A percentile compares a stretch with the other conserved stretches of the same genome.
These are phyloP conservation scores for Nectriaceae sp. DNA, from an alignment of 2,329 filamentous ascomycete genomes.

Conservation along the genomic window DNA sequence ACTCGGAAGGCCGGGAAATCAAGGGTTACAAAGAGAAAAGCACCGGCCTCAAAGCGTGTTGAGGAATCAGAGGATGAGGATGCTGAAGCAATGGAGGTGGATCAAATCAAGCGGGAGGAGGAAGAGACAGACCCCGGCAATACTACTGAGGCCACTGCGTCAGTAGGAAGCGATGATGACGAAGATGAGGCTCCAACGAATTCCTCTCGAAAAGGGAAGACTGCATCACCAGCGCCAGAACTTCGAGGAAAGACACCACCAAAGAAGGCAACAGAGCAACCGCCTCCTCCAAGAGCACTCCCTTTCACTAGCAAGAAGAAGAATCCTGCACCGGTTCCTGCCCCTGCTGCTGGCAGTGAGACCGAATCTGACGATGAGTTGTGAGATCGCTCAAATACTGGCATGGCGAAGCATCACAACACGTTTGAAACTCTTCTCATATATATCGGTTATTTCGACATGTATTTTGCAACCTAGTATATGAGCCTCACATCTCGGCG, in stretches of 20 bases:
- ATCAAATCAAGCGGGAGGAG: conserved; percentile 36
- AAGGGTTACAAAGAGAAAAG: conserved; percentile 54
- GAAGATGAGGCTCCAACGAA: conserved; percentile 30
- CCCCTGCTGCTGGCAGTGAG: conserved; percentile 40
- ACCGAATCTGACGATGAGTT: conserved; percentile 60
- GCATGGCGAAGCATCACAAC: too few relatives aligned
- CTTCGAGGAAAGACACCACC: conserved; percentile 11
- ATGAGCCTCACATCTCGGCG: too few relatives aligned
- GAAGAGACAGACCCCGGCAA: conserved; percentile 44
- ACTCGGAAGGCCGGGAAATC: conserved; percentile 36
- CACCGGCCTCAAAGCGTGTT: conserved; percentile 36
- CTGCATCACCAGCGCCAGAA: conserved; percentile 3
- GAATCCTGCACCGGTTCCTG: conserved; percentile 23
- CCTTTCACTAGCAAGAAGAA: conserved; percentile 46
- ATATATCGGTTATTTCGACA: too few relatives aligned
- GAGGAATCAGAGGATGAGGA: conserved; percentile 47
- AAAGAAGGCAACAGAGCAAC: conserved; percentile 26
- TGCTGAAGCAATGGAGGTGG: conserved; percentile 54
- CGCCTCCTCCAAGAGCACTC: conserved; percentile 43
- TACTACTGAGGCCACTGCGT: conserved; percentile 42
- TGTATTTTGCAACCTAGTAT: too few relatives aligned
- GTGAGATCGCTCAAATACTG: conserved; percentile 36
- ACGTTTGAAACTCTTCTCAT: too few relatives aligned
- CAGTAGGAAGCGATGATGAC: conserved; percentile 45
- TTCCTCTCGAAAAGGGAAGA: conserved; percentile 6